Evolutionary conservation across 768 basidiomycete species (phyloP), one percentile per base, ranked within the genome.

Genomic region (Tulasnella sp.): DNA sequence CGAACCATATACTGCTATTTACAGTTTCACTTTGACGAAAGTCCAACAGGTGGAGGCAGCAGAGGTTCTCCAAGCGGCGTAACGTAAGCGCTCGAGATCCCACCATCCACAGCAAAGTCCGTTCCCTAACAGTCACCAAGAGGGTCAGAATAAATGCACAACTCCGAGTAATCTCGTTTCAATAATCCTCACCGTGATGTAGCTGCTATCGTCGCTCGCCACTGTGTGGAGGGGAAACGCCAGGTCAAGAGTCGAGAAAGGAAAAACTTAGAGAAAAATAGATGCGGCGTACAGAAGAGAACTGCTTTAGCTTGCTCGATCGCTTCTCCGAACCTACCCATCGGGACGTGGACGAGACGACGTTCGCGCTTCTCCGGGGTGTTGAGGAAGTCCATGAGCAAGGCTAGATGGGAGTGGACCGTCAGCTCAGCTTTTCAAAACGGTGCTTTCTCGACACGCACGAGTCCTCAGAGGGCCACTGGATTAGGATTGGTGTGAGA

Each of bases 291-390:
- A 96, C 95, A 81, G 86, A 98, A 99, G 32, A 98, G 84, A 22
- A 94, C 95, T 35, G 88, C 95, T 78, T 90, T 91, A 7, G 97
- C 97, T 73, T 95, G 85, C 80, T 99, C 97, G 75, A 98, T 84
- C 0, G 95, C 97, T 83, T 98, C 94, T 41, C 96, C 96, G 79
- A 99, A 99, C 74, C 96, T 88, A 74, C 95, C 95, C 93, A 97
- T 94, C 1, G 95, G 96, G 17, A 96, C 86, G 76, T 95, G 94
- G 26, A 94, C 88, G 79, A 98, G 79, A 62, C 97, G 86, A 35
- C 97, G 89, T 59, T 98, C 88, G 73, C 90, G 88, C 83, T 98
- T 98, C 84, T 99, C 97, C 62, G 89, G 84, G 22, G 97, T 98
- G 81, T 98, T 87, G 78, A 99, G 86, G 86, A 96, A 99, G 80